These are phyloP conservation scores for Trichoderma pleuroti DNA, from an alignment of 2,329 filamentous ascomycete species.

Conservation along the genomic window DNA sequence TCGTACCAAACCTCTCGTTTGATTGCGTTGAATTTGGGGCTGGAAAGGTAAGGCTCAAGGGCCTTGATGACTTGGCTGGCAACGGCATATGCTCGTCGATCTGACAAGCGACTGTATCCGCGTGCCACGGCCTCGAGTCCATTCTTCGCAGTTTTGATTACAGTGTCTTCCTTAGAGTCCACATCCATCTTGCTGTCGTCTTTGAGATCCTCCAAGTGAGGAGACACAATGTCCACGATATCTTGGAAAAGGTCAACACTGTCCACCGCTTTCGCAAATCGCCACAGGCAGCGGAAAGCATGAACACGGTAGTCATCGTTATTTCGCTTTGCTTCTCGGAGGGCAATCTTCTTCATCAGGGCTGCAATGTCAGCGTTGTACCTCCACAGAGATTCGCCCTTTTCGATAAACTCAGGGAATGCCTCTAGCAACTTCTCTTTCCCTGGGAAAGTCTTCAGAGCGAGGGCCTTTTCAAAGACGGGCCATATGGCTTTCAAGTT, in stretches of 20 bases:
- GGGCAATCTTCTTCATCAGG: constrained; percentile 72
- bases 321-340: constrained; percentile 87
- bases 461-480: constrained; percentile 73
- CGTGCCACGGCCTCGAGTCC: constrained; percentile 49
- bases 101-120: constrained; percentile 44
- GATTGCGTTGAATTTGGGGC: constrained; percentile 39
- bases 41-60: constrained; percentile 41
- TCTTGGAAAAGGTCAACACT: constrained; percentile 69
- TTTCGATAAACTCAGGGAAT: constrained; percentile 73
- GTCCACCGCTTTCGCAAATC: constrained; percentile 63
- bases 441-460: constrained; percentile 86
- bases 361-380: constrained; percentile 51
- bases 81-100: constrained; percentile 36
- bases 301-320: constrained; percentile 79
- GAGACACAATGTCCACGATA: constrained; percentile 60
- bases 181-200: constrained; percentile 68
- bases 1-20: constrained; percentile 53
- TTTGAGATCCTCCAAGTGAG: constrained; percentile 56
- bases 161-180: constrained; percentile 50
- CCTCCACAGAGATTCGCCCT: constrained; percentile 57
- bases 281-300: constrained; percentile 68
- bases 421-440: constrained; percentile 82
- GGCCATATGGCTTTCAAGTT: constrained; percentile 73
- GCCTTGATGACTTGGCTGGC: constrained; percentile 39
- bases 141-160: constrained; percentile 44